Percentiles rank a stretch among this genome's conserved stretches.
Evolutionary conservation across 129 eudicot genomes (phyloP).

Genomic region (Lactuca saligna): DNA sequence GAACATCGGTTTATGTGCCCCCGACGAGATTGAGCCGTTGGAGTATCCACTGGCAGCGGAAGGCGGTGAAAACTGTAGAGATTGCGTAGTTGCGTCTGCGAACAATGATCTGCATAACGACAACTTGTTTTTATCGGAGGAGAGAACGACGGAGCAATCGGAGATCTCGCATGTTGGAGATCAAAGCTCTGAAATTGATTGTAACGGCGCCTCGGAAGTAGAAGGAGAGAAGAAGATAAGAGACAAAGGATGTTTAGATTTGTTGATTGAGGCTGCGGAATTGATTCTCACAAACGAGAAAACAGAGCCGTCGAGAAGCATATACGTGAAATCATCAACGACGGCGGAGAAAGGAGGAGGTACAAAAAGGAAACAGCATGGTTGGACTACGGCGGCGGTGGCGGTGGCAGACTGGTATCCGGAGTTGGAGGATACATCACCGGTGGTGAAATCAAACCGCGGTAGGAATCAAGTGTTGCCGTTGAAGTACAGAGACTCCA

Average conservation of each 20-base stretch:
- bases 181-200: slow-evolving; percentile 27
- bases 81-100: not conserved
- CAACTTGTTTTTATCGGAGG: not conserved
- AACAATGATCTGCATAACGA: not conserved
- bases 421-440: slow-evolving; percentile 18
- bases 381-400: slow-evolving; percentile 15
- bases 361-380: slow-evolving; percentile 7
- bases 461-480: slow-evolving; percentile 47
- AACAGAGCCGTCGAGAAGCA: not conserved
- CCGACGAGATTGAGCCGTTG: slow-evolving; percentile 16
- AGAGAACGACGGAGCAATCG: not conserved
- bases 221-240: not conserved
- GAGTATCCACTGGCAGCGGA: not conserved
- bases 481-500: slow-evolving; percentile 44
- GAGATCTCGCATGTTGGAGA: slow-evolving; percentile 22
- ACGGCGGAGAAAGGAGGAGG: not conserved
- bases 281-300: slow-evolving; percentile 38
- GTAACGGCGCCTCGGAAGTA: not conserved
- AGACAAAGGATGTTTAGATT: slow-evolving; percentile 25
- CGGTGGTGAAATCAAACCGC: slow-evolving; percentile 50
- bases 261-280: slow-evolving; percentile 46
- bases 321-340: not conserved
- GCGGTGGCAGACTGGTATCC: slow-evolving; percentile 16
- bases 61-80: not conserved
- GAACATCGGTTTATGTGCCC: slow-evolving; percentile 26